Evolutionary conservation across 148 eudicot genomes (phyloP).

Genomic region (Dianthus caryophyllus): DNA sequence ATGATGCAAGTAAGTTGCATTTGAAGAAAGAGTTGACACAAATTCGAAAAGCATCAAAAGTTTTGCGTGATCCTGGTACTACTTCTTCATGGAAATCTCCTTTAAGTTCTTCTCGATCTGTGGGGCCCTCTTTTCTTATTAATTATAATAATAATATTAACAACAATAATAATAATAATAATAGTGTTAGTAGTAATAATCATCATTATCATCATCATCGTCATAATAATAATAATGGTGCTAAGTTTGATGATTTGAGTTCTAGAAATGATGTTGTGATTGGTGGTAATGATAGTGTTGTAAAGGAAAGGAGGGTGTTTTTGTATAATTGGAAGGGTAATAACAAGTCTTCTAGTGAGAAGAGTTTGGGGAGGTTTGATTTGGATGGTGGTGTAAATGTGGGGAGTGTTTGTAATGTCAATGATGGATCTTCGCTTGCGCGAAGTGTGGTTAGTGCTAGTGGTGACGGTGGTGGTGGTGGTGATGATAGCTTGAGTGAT

Average conservation of each 20-base stretch:
- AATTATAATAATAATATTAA: conserved; percentile 20
- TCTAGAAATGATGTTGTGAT: conserved; percentile 20
- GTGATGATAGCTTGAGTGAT: conserved; percentile 66
- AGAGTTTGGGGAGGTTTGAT: conserved; percentile 41
- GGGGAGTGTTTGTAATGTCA: conserved; percentile 27
- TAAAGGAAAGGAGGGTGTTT: conserved; percentile 46
- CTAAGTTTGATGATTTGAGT: conserved; percentile 15
- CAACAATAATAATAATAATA: too few relatives aligned
- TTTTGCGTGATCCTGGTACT: conserved; percentile 89
- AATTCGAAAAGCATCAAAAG: conserved; percentile 76
- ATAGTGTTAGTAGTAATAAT: conserved; percentile 14
- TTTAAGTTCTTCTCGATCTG: conserved; percentile 70
- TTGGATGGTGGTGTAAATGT: conserved; percentile 34
- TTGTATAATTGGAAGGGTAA: conserved; percentile 76
- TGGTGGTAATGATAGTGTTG: conserved; percentile 13
- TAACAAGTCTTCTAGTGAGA: conserved; percentile 73
- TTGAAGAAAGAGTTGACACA: conserved; percentile 94
- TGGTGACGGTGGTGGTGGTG: conserved; percentile 44
- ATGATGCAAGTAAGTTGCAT: conserved; percentile 90
- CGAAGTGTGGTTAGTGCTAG: conserved; percentile 45
- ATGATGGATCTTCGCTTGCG: conserved; percentile 41
- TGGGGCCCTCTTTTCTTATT: conserved; percentile 24
- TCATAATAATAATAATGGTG: conserved; percentile 9
- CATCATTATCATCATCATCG: conserved; percentile 23
- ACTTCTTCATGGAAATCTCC: conserved; percentile 89